Percentiles rank a stretch among this genome's conserved stretches.
Conservation (phyloP, 306 rosid species). For the Dryas alaskensis region DNA sequence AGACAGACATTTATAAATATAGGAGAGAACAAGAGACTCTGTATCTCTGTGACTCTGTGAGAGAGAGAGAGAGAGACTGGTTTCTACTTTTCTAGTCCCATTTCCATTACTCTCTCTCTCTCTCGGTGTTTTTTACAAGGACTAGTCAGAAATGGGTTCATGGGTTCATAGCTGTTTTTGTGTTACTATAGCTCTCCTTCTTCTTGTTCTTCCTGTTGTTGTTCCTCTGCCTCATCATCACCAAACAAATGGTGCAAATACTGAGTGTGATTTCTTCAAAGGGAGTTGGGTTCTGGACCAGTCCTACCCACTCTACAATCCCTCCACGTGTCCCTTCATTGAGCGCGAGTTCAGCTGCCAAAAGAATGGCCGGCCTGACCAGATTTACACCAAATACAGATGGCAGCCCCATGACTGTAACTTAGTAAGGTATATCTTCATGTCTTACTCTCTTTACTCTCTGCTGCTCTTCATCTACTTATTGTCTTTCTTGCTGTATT, state of each 20-base stretch:
- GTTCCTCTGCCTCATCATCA: too few species aligned
- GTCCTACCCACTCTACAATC: slow-evolving; percentile 56
- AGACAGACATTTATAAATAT: background rate
- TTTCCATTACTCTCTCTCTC: background rate
- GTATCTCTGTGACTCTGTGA: background rate
- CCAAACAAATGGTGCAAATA: too few species aligned
- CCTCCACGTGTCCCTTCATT: slow-evolving; percentile 61
- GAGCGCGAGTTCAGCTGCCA: slow-evolving; percentile 73
- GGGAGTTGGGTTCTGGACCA: slow-evolving; percentile 70
- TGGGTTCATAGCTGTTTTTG: slow-evolving; percentile 6
- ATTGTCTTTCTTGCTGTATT: background rate
- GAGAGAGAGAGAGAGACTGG: background rate
- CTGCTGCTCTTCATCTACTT: background rate
- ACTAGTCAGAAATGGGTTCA: slow-evolving; percentile 22
- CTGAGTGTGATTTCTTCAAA: slow-evolving; percentile 50
- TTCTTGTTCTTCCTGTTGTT: background rate
- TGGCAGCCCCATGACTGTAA: slow-evolving; percentile 78
- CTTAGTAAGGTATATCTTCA: slow-evolving; percentile 44
- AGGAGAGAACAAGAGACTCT: background rate
- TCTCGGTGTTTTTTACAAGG: background rate
- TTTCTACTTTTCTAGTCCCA: background rate
- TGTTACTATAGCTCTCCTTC: background rate
- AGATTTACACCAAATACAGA: slow-evolving; percentile 52
- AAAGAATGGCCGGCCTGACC: slow-evolving; percentile 76
- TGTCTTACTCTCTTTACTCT: background rate